Conservation (phyloP, 495 filamentous ascomycete species). For the Choiromyces venosus region DNA sequence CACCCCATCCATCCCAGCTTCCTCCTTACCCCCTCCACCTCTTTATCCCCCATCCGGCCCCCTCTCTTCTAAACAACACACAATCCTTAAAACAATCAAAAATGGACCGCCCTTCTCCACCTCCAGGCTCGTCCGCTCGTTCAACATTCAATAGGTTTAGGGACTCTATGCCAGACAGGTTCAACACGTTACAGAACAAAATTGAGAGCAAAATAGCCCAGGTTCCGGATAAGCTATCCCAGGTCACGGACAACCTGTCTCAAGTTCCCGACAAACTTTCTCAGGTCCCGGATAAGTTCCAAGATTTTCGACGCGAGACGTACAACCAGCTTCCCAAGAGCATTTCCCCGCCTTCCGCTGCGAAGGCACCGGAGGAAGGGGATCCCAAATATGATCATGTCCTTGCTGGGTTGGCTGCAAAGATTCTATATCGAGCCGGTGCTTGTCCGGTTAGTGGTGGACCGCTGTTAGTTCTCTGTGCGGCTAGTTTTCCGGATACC, state of each 20-base stretch:
- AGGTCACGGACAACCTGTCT: constrained; percentile 30
- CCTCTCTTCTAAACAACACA: not conserved
- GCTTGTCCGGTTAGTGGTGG: constrained; percentile 46
- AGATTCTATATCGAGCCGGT: constrained; percentile 52
- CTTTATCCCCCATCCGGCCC: not conserved
- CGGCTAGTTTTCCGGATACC: constrained; percentile 53
- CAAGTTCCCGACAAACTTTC: constrained; percentile 24
- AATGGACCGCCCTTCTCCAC: not conserved
- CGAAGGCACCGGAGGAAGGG: constrained; percentile 18
- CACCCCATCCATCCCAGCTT: not conserved
- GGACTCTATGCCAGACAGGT: constrained; percentile 25
- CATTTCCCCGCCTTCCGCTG: constrained; percentile 9
- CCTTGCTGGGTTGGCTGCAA: constrained; percentile 45
- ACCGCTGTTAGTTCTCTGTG: constrained; percentile 52
- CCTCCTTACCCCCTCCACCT: not conserved
- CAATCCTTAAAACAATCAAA: not conserved
- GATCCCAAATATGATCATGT: constrained; percentile 44
- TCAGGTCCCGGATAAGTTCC: constrained; percentile 20
- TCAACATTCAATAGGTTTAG: constrained; percentile 35
- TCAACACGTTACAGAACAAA: constrained; percentile 20
- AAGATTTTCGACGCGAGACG: constrained; percentile 16
- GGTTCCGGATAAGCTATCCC: constrained; percentile 24
- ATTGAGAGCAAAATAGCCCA: constrained; percentile 15
- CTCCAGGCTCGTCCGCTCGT: constrained; percentile 21
- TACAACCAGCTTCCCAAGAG: not conserved